Percentiles rank a stretch among this genome's conserved stretches.
Conservation (phyloP, 768 basidiomycete species). For the Tulasnella sp. region DNA sequence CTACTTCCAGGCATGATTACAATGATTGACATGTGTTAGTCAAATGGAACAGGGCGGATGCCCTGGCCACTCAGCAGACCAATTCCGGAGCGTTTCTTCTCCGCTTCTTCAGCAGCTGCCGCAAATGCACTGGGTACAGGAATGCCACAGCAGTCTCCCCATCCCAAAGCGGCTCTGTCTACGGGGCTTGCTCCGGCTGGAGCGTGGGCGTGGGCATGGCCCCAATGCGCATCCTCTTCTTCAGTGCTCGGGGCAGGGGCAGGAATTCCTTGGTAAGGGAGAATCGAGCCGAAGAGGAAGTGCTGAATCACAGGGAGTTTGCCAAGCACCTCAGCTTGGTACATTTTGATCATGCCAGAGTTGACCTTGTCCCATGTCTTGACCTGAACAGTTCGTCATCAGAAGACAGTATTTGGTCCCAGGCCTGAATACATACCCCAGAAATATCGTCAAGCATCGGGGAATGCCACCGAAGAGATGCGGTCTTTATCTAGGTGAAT, state of each 20-base stretch:
- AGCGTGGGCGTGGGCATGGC: constrained; percentile 47
- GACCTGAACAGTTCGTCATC: constrained; percentile 41
- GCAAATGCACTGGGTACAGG: constrained; percentile 78
- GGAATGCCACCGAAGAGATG: constrained; percentile 94
- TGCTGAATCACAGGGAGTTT: constrained; percentile 97
- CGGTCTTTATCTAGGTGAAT: constrained; percentile 75
- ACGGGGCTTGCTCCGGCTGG: constrained; percentile 48
- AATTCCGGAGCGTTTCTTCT: constrained; percentile 36
- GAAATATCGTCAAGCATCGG: constrained; percentile 99
- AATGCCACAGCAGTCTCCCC: constrained; percentile 92
- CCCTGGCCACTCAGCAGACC: constrained; percentile 50
- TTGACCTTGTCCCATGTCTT: constrained; percentile 98
- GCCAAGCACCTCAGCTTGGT: constrained; percentile 86
- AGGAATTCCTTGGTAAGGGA: constrained; percentile 60
- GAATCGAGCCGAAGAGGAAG: constrained; percentile 85
- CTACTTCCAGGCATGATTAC: too few relatives aligned
- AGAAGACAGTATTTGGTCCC: neutral
- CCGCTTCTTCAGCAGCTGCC: constrained; percentile 55
- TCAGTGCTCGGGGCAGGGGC: constrained; percentile 36
- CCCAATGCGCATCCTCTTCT: constrained; percentile 44
- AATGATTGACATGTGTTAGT: too few relatives aligned
- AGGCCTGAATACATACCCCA: constrained; percentile 46
- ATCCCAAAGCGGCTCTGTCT: constrained; percentile 44
- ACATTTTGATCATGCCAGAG: constrained; percentile 97
- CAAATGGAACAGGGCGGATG: constrained; percentile 76